Conservation (phyloP, 345 rosid species). For the Litchi chinensis region DNA sequence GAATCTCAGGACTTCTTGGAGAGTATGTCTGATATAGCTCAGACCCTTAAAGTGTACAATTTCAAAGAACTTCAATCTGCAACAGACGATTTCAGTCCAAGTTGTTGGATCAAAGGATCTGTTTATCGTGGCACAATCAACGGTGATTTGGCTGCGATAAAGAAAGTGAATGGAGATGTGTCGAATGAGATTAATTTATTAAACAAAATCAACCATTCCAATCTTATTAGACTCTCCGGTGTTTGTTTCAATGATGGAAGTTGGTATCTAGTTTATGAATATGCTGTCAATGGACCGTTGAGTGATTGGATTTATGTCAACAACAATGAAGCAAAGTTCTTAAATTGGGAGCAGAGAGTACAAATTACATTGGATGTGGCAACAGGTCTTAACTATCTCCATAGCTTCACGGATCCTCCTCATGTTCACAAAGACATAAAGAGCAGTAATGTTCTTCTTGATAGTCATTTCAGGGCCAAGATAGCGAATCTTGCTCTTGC, state of each 20-base stretch:
- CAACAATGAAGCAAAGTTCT: slow-evolving; percentile 28
- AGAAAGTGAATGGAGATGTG: slow-evolving; percentile 72
- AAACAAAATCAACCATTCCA: slow-evolving; percentile 68
- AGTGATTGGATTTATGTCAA: slow-evolving; percentile 62
- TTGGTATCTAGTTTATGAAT: slow-evolving; percentile 80
- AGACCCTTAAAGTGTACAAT: slow-evolving; percentile 60
- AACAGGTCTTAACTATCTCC: slow-evolving; percentile 77
- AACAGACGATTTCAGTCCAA: slow-evolving; percentile 62
- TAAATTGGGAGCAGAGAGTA: slow-evolving; percentile 62
- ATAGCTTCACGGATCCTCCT: slow-evolving; percentile 59
- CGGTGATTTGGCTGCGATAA: slow-evolving; percentile 73
- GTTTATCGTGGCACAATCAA: slow-evolving; percentile 63
- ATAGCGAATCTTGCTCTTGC: slow-evolving; percentile 53
- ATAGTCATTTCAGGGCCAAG: slow-evolving; percentile 58
- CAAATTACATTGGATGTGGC: slow-evolving; percentile 74
- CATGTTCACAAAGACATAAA: slow-evolving; percentile 58
- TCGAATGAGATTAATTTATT: slow-evolving; percentile 62
- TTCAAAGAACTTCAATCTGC: slow-evolving; percentile 62
- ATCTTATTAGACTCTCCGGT: slow-evolving; percentile 70
- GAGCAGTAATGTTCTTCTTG: slow-evolving; percentile 51
- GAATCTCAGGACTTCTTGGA: slow-evolving; percentile 45
- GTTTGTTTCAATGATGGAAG: slow-evolving; percentile 63
- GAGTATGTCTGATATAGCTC: slow-evolving; percentile 49
- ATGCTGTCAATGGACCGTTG: slow-evolving; percentile 66
- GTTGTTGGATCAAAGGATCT: slow-evolving; percentile 52